Percentiles rank a stretch among this genome's conserved stretches.
phyloP scores from a whole-genome alignment of 2,329 filamentous ascomycete species.

The Ophiostoma pallidulum region DNA sequence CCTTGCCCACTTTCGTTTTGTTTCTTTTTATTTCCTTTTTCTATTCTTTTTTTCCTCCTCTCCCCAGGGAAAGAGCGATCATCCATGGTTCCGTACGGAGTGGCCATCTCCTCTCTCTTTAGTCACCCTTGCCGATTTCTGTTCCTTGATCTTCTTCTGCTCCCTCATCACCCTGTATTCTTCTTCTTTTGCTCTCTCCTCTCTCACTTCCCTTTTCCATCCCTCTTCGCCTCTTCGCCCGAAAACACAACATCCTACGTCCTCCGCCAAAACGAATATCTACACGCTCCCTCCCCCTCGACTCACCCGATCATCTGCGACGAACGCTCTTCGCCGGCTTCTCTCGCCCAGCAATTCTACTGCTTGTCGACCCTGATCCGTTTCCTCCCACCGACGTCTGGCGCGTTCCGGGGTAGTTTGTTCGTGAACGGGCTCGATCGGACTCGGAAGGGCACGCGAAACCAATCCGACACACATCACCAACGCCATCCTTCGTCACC shows the following conservation, averaged over 20 bases:
- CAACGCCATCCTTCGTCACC: too few relatives aligned
- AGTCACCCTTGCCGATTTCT: constrained; percentile 1
- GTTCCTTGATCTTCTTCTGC: constrained; percentile 1
- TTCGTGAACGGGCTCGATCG: too few relatives aligned
- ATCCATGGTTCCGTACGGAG: background rate
- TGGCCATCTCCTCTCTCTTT: background rate
- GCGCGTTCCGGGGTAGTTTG: too few relatives aligned
- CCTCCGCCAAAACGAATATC: too few relatives aligned
- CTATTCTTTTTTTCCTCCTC: background rate
- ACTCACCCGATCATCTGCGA: too few relatives aligned
- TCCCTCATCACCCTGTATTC: background rate
- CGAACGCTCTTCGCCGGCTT: too few relatives aligned
- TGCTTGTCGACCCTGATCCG: too few relatives aligned
- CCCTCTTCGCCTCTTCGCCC: background rate
- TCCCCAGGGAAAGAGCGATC: background rate
- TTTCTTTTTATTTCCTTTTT: constrained; percentile 1
- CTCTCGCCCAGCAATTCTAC: too few relatives aligned
- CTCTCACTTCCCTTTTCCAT: background rate
- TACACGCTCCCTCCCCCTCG: background rate
- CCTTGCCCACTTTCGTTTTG: background rate
- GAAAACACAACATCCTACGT: too few relatives aligned
- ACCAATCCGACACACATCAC: too few relatives aligned
- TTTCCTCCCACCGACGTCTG: too few relatives aligned
- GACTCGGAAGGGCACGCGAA: too few relatives aligned
- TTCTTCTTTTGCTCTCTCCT: background rate